Evolutionary conservation across 2,329 filamentous ascomycete genomes (phyloP).

Genomic region (Pestalotiopsis sp.): DNA sequence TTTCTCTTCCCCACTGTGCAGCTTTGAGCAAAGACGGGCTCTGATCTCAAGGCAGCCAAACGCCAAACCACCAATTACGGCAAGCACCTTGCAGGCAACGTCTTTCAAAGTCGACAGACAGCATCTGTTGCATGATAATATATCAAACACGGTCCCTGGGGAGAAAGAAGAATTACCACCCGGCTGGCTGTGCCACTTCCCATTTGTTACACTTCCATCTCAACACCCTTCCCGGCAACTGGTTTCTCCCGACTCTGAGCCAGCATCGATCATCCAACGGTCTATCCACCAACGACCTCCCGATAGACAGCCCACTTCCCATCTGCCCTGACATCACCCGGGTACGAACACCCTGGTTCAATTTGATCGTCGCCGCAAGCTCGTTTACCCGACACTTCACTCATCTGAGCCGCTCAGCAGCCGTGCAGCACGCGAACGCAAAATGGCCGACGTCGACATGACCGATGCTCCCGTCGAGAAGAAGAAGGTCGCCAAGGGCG

Average conservation of each 20-base stretch:
- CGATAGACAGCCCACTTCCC: not conserved
- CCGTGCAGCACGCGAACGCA: conserved; percentile 14
- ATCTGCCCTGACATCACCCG: conserved; percentile 1
- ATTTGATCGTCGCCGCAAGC: no score
- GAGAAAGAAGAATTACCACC: no score
- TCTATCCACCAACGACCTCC: not conserved
- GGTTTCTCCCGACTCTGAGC: no score
- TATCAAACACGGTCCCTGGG: no score
- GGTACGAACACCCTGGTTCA: no score
- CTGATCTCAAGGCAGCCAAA: not conserved
- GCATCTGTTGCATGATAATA: not conserved
- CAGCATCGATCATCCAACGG: conserved; percentile 3
- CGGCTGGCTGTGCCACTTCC: no score
- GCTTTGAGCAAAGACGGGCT: not conserved
- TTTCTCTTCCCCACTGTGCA: not conserved
- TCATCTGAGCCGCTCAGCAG: not conserved
- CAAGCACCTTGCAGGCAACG: conserved; percentile 4
- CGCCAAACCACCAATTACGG: not conserved
- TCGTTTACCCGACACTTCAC: no score
- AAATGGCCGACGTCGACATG: conserved; percentile 97
- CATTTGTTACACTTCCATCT: no score
- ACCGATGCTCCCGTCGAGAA: conserved; percentile 70
- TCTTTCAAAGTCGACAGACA: not conserved
- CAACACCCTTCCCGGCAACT: no score
- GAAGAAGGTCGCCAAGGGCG: conserved; percentile 43